phyloP scores from a whole-genome alignment of 2,329 filamentous ascomycete genomes.

The Trichoderma koningii region DNA sequence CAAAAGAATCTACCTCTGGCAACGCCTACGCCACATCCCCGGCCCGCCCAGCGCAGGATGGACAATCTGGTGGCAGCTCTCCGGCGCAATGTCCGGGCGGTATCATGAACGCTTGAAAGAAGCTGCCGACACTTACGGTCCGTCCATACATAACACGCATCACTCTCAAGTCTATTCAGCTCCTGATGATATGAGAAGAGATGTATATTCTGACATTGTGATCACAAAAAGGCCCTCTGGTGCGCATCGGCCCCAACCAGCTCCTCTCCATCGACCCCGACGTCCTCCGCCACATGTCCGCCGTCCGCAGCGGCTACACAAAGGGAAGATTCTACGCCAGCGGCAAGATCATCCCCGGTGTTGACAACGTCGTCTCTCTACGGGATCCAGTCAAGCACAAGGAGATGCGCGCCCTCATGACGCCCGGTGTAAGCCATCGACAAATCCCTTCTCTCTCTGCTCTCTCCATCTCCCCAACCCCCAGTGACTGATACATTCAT shows the following conservation, averaged over 20 bases:
- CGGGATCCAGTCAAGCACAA: slow-evolving; percentile 52
- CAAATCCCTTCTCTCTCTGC: not conserved
- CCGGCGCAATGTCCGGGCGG: slow-evolving; percentile 34
- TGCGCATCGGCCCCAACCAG: slow-evolving; percentile 48
- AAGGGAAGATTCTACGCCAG: slow-evolving; percentile 50
- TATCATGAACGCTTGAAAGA: slow-evolving; percentile 36
- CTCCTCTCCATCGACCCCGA: slow-evolving; percentile 45
- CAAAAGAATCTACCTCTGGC: slow-evolving; percentile 32
- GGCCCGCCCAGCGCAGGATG: slow-evolving; percentile 34
- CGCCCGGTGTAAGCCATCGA: slow-evolving; percentile 43
- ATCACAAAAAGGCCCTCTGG: slow-evolving; percentile 27
- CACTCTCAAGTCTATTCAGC: too few species aligned
- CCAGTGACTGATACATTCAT: too few species aligned
- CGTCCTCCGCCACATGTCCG: slow-evolving; percentile 43
- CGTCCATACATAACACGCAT: not conserved
- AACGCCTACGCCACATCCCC: slow-evolving; percentile 37
- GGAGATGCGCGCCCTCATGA: slow-evolving; percentile 48
- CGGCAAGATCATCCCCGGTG: slow-evolving; percentile 54
- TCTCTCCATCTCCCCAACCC: too few species aligned
- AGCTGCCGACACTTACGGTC: slow-evolving; percentile 35
- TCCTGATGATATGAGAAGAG: too few species aligned
- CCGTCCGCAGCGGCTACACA: slow-evolving; percentile 42
- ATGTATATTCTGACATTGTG: not conserved
- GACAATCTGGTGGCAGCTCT: slow-evolving; percentile 38
- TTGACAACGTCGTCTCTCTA: slow-evolving; percentile 56